Conservation (phyloP, 2,329 filamentous ascomycete genomes). For the Pyricularia sp. region DNA sequence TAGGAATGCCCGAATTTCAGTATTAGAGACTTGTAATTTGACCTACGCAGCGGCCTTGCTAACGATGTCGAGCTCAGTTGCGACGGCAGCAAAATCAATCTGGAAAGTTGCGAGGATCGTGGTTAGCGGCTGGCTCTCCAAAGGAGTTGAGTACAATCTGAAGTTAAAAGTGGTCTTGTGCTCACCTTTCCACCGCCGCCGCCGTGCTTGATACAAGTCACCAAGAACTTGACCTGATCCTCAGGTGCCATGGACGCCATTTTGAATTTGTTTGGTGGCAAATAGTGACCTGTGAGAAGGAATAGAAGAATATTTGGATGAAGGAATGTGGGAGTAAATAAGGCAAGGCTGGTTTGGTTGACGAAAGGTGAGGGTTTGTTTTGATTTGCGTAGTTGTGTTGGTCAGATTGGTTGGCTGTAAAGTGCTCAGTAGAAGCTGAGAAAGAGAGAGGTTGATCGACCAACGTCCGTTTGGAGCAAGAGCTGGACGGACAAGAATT, state of each 20-base stretch:
- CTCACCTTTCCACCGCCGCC: constrained; percentile 48
- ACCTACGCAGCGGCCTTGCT: constrained; percentile 63
- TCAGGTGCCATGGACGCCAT: constrained; percentile 45
- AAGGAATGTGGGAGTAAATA: not conserved
- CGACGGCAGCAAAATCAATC: constrained; percentile 59
- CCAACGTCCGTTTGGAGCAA: too few relatives aligned
- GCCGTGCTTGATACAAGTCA: constrained; percentile 54
- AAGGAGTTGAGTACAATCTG: not conserved
- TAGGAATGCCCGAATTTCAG: not conserved
- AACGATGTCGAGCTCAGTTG: constrained; percentile 51
- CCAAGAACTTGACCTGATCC: constrained; percentile 54
- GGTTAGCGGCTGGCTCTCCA: not conserved
- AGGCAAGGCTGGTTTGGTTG: not conserved
- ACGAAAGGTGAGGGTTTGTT: not conserved
- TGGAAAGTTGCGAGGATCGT: constrained; percentile 18
- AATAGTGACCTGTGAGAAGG: not conserved
- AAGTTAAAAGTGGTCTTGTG: not conserved
- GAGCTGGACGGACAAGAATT: not conserved
- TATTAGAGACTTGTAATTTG: not conserved
- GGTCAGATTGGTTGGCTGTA: not conserved
- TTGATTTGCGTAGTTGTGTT: too few relatives aligned
- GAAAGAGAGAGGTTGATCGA: too few relatives aligned
- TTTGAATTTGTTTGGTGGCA: constrained; percentile 13
- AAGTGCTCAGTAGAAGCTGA: not conserved
- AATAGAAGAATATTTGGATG: not conserved